Evolutionary conservation across 225 moss, liverwort and hornwort species (phyloP).

Genomic region (Physcomitrium patens): DNA sequence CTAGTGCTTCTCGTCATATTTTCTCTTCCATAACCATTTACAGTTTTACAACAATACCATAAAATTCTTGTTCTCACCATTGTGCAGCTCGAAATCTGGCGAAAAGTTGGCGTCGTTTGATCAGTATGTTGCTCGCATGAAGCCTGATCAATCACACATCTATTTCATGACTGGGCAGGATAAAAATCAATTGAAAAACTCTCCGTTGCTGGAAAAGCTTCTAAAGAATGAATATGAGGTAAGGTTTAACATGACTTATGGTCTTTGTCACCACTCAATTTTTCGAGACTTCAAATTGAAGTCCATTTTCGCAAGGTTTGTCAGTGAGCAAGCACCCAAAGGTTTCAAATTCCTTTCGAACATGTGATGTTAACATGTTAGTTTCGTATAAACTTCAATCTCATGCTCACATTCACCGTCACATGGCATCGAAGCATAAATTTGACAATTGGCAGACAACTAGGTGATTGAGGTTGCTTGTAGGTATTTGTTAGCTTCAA

Average conservation of each 20-base stretch:
- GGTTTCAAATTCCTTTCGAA: neutral
- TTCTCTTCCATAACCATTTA: neutral
- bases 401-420: neutral
- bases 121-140: conserved; percentile 75
- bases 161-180: conserved; percentile 84
- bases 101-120: conserved; percentile 72
- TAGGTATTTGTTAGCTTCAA: neutral
- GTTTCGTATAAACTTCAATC: neutral
- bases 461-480: neutral
- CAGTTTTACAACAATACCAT: conserved; percentile 3
- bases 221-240: conserved; percentile 82
- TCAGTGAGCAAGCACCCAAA: neutral
- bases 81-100: conserved; percentile 72
- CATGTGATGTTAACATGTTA: neutral
- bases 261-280: neutral
- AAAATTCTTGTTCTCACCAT: neutral
- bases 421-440: neutral
- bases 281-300: neutral
- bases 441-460: neutral
- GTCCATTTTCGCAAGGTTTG: neutral
- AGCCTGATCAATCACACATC: conserved; percentile 65
- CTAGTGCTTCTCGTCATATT: neutral
- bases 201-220: conserved; percentile 85
- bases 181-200: conserved; percentile 76
- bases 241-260: neutral